Evolutionary conservation across 768 basidiomycete species (phyloP).

Genomic region (Naematelia aurantialba): DNA sequence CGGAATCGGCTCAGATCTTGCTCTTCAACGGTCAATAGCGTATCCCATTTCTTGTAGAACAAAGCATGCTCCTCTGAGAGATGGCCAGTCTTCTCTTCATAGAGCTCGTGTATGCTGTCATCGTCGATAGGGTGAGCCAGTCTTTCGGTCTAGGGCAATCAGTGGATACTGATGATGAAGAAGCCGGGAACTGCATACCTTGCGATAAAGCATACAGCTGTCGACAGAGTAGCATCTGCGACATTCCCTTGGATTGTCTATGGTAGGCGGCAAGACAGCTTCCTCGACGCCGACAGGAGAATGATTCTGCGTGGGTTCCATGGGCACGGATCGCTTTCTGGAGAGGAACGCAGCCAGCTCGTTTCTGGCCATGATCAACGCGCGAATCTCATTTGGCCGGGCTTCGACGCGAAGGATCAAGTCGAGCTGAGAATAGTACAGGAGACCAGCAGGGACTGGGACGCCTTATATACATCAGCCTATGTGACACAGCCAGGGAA

Average conservation of each 20-base stretch:
- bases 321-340: constrained; percentile 16
- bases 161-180: background rate
- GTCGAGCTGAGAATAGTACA: constrained; percentile 91
- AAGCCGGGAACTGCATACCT: constrained; percentile 57
- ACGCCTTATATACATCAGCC: constrained; percentile 54
- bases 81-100: constrained; percentile 74
- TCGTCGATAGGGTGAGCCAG: constrained; percentile 56
- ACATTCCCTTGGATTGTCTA: constrained; percentile 76
- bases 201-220: constrained; percentile 89
- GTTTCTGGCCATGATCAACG: constrained; percentile 75
- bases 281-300: constrained; percentile 28
- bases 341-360: constrained; percentile 71
- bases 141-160: background rate
- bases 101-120: constrained; percentile 57
- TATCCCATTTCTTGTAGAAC: constrained; percentile 92
- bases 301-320: background rate
- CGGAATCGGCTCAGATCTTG: constrained; percentile 76
- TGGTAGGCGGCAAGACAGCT: constrained; percentile 75
- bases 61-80: constrained; percentile 62
- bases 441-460: constrained; percentile 72
- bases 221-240: constrained; percentile 77
- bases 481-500: background rate
- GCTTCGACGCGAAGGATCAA: constrained; percentile 79
- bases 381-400: constrained; percentile 75
- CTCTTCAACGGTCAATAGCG: constrained; percentile 77